Evolutionary conservation across 306 rosid genomes (phyloP), one percentile per base, ranked within the genome.

Genomic region (Dalbergia cultrata): DNA sequence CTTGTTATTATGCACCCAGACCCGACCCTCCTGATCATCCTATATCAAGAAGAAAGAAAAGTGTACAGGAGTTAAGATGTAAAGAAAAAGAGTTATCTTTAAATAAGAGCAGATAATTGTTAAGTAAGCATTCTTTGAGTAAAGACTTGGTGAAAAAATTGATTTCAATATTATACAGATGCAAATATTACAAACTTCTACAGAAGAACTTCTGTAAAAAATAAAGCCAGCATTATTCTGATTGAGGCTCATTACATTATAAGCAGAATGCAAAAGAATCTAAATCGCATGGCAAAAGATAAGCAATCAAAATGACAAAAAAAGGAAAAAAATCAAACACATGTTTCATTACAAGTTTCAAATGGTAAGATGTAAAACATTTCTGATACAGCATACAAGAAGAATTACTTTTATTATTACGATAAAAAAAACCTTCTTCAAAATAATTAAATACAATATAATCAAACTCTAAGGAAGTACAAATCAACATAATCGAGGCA

Each of bases 1-100:
- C 80, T 86, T 89, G 87, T 87, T 87, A 65, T 85, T 89, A 80
- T 77, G 92, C 84, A 89, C 90, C 92, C 88, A 86, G 49, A 84
- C 87, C 80, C 58, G 67, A 14, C 86, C 92, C 72, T 77, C 76
- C 12, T 7, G 63, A 67, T 68, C 87, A 83, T 86, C 78, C 92
- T 87, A 62, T 37, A 54, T 18, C 72, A 84, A 65, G 37, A 73
- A 73, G 60, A 47, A 58, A 64, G 3, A n/a, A n/a, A n/a, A n/a
- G n/a, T n/a, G n/a, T n/a, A n/a, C n/a, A n/a, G n/a, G n/a, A 73
- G 26, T 43, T 75, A 71, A 85, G 45, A 65, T 39, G 77, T 72
- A 62, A 52, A 82, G 70, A 72, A 64, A 62, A 35, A 4, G 6
- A 61, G 77, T 58, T 44, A 9, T 19, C 43, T 1, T 75, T n/a